Evolutionary conservation across 352 stramenopile species (phyloP), one percentile per base, ranked within the genome.

Genomic region (Aphanomyces astaci): DNA sequence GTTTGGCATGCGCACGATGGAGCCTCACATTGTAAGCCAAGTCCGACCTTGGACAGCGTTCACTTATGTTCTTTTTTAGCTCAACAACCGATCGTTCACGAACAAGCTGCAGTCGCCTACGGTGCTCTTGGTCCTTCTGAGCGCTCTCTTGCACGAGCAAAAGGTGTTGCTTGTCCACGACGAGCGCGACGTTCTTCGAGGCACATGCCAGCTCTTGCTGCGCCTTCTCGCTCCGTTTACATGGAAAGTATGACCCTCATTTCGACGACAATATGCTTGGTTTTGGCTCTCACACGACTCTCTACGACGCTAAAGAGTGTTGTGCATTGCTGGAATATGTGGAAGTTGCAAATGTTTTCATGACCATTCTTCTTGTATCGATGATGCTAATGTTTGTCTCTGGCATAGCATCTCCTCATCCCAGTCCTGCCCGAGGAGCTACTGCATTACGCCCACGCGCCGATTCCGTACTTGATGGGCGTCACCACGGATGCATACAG

Each of bases 51-150:
- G 4, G 27, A 22, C 17, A 15, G 4, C 9, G 15, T 24, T 22
- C 28, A 10, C 19, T 49, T 22, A 31, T 3, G 36, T 19, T 9
- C 5, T 11, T 49, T 9, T n/a, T 30, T 63, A 65, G 56, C 56
- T 65, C 39, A 51, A 52, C 56, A 52, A 65, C 33, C 56, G 56
- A 19, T 53, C 56, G 32, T 53, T 54, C 40, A 65, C 56, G 33
- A 53, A n/a, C 32, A 65, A 65, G 33, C 19, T 65, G 28, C 30
- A 65, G 22, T 52, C 36, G 1, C 56, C 56, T 1, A 53, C 32
- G 7, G 56, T 48, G n/a, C 56, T 65, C 2, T 27, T 65, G 7
- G 22, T 65, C 10, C 30, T 65, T 22, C 36, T 65, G n/a, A 65
- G 56, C 27, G 33, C 39, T 1, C 56, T 65, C 25, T 32, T 65